A percentile compares a stretch with the other conserved stretches of the same genome.
Conservation (phyloP, 495 filamentous ascomycete genomes). For the Glarea lozoyensis region DNA sequence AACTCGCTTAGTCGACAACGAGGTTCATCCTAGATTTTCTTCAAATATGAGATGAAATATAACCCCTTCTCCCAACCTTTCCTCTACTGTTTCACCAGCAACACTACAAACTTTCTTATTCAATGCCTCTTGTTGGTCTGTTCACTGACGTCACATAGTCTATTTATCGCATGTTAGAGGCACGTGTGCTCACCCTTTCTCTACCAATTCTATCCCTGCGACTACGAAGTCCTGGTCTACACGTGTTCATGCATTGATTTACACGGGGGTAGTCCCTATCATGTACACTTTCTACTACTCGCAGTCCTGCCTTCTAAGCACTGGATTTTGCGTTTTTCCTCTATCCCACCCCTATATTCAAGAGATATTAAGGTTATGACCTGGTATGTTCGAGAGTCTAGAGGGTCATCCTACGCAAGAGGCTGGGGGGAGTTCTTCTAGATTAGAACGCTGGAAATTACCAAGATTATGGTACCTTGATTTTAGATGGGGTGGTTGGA, state of each 20-base stretch:
- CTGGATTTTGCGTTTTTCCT: background rate
- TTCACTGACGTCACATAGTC: slow-evolving; percentile 5
- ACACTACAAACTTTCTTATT: slow-evolving; percentile 7
- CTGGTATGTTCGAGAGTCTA: background rate
- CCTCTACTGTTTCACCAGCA: slow-evolving; percentile 1
- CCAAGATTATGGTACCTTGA: background rate
- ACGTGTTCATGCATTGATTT: slow-evolving; percentile 11
- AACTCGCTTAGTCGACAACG: slow-evolving; percentile 7
- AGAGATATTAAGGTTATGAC: slow-evolving; percentile 4
- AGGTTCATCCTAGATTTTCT: slow-evolving; percentile 7
- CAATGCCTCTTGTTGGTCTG: slow-evolving; percentile 4
- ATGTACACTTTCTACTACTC: background rate
- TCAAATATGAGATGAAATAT: background rate
- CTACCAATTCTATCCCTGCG: background rate
- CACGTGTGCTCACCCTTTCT: background rate
- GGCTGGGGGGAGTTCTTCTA: slow-evolving; percentile 2
- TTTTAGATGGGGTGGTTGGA: background rate
- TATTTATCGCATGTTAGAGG: background rate
- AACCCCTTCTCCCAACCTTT: slow-evolving; percentile 1
- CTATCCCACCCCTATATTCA: background rate
- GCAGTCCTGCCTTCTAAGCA: slow-evolving; percentile 1
- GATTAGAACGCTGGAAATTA: background rate
- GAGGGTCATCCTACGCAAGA: slow-evolving; percentile 4
- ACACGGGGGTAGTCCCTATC: slow-evolving; percentile 4
- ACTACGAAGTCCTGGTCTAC: slow-evolving; percentile 1